Percentiles rank a stretch among this genome's conserved stretches.
Conservation (phyloP, 106 monocot genomes). For the Acorus gramineus region DNA sequence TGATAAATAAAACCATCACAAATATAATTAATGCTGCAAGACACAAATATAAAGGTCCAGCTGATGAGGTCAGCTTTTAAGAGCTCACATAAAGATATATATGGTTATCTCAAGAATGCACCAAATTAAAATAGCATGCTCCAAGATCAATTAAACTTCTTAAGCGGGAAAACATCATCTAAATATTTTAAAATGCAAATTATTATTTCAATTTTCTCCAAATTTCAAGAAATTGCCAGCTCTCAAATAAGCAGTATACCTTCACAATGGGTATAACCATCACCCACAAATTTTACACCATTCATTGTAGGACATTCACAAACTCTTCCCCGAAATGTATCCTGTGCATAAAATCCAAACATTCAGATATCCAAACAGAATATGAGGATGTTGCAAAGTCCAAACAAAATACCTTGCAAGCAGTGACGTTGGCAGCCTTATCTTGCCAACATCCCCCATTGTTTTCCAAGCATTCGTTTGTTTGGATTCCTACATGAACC, state of each 20-base stretch:
- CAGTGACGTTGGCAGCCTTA: constrained; percentile 59
- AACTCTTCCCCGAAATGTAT: constrained; percentile 78
- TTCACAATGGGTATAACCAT: constrained; percentile 85
- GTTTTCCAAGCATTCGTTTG: constrained; percentile 74
- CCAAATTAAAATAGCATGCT: too few relatives aligned
- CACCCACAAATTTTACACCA: constrained; percentile 75
- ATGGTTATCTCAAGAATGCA: too few relatives aligned
- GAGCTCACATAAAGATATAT: too few relatives aligned
- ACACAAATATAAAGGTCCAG: neutral
- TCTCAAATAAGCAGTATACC: constrained; percentile 22
- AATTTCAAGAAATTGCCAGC: neutral
- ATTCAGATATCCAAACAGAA: neutral
- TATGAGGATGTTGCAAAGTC: neutral
- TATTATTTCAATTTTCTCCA: neutral
- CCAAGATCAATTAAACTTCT: neutral
- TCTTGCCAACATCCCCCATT: constrained; percentile 89
- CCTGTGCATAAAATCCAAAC: constrained; percentile 21
- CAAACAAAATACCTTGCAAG: constrained; percentile 51
- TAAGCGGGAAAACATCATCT: neutral
- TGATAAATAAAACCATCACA: neutral
- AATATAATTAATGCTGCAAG: neutral
- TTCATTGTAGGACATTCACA: constrained; percentile 73
- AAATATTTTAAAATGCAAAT: neutral
- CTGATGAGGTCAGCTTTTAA: too few relatives aligned
- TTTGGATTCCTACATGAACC: constrained; percentile 28